Conservation (phyloP, 495 filamentous ascomycete genomes). For the Penicillium alfredii region DNA sequence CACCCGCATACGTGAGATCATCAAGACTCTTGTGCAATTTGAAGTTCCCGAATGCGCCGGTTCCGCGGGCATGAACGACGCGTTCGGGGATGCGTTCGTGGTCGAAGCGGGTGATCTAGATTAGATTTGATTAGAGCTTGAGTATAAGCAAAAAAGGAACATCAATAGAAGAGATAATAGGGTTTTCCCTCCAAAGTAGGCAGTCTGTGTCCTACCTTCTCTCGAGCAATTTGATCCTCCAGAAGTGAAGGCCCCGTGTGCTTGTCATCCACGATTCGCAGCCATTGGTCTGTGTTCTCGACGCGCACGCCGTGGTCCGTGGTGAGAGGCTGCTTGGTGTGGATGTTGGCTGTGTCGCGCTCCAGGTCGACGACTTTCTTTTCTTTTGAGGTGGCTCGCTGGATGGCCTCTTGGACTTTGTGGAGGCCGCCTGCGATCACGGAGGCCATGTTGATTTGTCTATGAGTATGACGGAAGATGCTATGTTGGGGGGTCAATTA, state of each 20-base stretch:
- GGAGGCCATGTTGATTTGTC: slow-evolving; percentile 18
- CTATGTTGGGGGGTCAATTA: background rate
- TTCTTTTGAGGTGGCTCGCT: slow-evolving; percentile 19
- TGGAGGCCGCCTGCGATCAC: slow-evolving; percentile 23
- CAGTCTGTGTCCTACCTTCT: slow-evolving; percentile 66
- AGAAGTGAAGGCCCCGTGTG: slow-evolving; percentile 66
- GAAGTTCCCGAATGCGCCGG: slow-evolving; percentile 81
- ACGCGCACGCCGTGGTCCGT: slow-evolving; percentile 75
- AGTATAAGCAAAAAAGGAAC: background rate
- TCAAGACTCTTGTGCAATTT: slow-evolving; percentile 61
- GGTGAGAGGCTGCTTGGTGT: slow-evolving; percentile 19
- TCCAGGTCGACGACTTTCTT: slow-evolving; percentile 20
- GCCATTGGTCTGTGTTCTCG: slow-evolving; percentile 70
- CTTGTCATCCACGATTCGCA: slow-evolving; percentile 55
- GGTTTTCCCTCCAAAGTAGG: too few species aligned
- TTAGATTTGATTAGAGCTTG: background rate
- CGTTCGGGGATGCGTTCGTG: slow-evolving; percentile 86
- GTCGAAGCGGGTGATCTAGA: slow-evolving; percentile 72
- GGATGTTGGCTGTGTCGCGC: slow-evolving; percentile 6
- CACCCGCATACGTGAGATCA: slow-evolving; percentile 63
- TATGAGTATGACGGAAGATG: background rate
- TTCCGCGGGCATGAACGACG: slow-evolving; percentile 82
- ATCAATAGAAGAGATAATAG: background rate
- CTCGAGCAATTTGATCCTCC: slow-evolving; percentile 72
- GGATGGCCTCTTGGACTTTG: slow-evolving; percentile 26